These are phyloP conservation scores for Rhodotorula toruloides DNA, from an alignment of 768 basidiomycete genomes.

Conservation along the genomic window DNA sequence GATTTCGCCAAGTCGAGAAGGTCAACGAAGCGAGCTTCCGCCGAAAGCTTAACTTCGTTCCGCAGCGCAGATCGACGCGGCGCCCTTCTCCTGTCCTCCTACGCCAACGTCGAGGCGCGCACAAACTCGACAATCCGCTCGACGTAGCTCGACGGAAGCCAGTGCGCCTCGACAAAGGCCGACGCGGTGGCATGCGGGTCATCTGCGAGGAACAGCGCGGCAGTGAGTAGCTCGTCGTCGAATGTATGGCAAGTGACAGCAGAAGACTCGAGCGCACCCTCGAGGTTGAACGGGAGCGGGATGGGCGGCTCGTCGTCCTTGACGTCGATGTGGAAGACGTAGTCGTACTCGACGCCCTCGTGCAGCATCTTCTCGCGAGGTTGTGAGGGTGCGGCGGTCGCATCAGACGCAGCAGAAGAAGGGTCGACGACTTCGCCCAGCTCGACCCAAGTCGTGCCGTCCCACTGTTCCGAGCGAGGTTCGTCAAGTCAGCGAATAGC, in stretches of 20 bases:
- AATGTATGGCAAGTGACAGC: not conserved
- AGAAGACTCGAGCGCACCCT: constrained; percentile 1
- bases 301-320: constrained; percentile 85
- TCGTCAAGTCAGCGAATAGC: not conserved
- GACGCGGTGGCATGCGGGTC: constrained; percentile 83
- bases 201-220: constrained; percentile 49
- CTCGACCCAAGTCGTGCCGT: constrained; percentile 70
- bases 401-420: rapidly evolving
- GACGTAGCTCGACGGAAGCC: constrained; percentile 70
- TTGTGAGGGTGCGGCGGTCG: too few relatives aligned
- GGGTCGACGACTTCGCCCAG: constrained; percentile 94
- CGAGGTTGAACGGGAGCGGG: constrained; percentile 84
- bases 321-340: constrained; percentile 94
- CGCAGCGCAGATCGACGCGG: too few relatives aligned
- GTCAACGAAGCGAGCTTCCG: too few relatives aligned
- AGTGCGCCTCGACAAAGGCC: constrained; percentile 72
- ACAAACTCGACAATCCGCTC: constrained; percentile 91
- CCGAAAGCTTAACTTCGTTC: not conserved
- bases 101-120: not conserved
- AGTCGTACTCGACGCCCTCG: constrained; percentile 89
- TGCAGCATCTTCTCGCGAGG: constrained; percentile 75
- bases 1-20: too few relatives aligned
- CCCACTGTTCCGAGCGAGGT: constrained; percentile 62
- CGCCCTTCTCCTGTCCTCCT: too few relatives aligned
- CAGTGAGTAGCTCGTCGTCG: not conserved